These are phyloP conservation scores for Sclerotiophoma versabilis DNA, from an alignment of 2,329 filamentous ascomycete species.

Conservation along the genomic window DNA sequence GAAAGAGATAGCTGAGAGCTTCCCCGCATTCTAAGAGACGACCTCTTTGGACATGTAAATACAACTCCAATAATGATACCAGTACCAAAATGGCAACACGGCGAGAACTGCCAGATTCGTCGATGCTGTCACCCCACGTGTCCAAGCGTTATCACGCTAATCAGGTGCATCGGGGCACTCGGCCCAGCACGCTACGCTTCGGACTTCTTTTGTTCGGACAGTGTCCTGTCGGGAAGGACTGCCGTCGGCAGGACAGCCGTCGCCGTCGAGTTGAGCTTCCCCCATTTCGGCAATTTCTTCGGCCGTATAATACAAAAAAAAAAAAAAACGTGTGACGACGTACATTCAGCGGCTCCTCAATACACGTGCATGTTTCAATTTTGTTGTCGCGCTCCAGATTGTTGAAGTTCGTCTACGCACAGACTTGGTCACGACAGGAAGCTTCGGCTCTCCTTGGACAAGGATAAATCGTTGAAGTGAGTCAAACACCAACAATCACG, in stretches of 20 bases:
- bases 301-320: background rate
- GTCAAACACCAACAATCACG: background rate
- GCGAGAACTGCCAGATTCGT: conserved; percentile 15
- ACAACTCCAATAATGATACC: conserved; percentile 17
- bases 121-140: conserved; percentile 7
- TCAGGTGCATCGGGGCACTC: conserved; percentile 7
- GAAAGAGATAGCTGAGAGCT: background rate
- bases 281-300: background rate
- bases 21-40: conserved; percentile 8
- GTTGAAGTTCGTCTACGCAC: no score
- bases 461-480: background rate
- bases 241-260: no score
- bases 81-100: conserved; percentile 15
- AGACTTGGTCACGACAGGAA: background rate
- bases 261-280: background rate
- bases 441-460: background rate
- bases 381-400: no score
- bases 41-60: conserved; percentile 12
- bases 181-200: conserved; percentile 21
- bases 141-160: conserved; percentile 7
- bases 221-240: background rate
- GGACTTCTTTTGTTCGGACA: conserved; percentile 1
- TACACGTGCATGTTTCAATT: no score
- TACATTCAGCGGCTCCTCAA: background rate
- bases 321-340: no score